Evolutionary conservation across 257 asterid species (phyloP).

Genomic region (Solanum pimpinellifolium): DNA sequence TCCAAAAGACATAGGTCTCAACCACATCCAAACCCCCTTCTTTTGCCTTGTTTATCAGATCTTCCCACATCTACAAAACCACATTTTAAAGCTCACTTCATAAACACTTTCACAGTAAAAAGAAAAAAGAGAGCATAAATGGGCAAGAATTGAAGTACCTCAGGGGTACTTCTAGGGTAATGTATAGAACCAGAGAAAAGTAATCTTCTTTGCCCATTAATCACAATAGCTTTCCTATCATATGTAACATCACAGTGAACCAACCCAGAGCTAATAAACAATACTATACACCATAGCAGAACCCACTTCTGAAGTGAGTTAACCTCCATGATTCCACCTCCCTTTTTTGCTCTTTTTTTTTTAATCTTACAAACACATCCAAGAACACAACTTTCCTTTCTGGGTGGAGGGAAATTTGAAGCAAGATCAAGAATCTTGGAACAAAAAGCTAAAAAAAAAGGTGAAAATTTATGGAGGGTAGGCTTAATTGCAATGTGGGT

Average conservation of each 20-base stretch:
- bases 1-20: conserved; percentile 21
- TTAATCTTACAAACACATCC: neutral
- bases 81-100: neutral
- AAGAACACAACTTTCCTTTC: neutral
- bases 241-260: conserved; percentile 7
- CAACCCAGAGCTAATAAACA: neutral
- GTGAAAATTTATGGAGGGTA: neutral
- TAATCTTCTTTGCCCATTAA: conserved; percentile 14
- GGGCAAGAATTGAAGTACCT: neutral
- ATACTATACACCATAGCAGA: neutral
- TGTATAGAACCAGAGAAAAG: conserved; percentile 21
- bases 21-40: conserved; percentile 19
- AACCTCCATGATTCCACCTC: neutral
- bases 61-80: conserved; percentile 19
- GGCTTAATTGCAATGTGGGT: neutral
- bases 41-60: conserved; percentile 17
- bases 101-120: neutral
- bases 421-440: neutral
- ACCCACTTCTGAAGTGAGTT: conserved; percentile 1
- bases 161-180: conserved; percentile 21
- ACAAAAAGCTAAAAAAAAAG: neutral
- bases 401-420: neutral
- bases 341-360: neutral
- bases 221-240: conserved; percentile 9
- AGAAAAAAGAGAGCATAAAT: neutral